Base-by-base conservation (phyloP, 2,329 filamentous ascomycete species). In the Cordyceps militaris region DNA sequence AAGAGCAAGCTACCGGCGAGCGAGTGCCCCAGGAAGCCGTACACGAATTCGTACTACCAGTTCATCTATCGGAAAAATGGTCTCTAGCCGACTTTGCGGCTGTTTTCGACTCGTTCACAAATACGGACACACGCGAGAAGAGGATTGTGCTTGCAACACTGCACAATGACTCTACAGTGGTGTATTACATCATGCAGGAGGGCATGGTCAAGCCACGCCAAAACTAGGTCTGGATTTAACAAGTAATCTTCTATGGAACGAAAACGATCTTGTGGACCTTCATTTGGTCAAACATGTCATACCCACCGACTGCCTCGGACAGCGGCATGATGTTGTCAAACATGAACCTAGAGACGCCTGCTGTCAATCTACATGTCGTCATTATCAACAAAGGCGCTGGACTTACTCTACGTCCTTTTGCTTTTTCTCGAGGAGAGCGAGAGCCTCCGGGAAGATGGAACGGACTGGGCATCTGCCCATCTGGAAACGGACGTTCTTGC, bases 181-280 rank as follows among this genome's bases (percentile, higher is more conserved):
- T 90, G 42, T 94, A 93, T 72, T 94, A 94, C 68, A 80, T 92
- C 61, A 83, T 93, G 69, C 89, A 93, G 66, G 88, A 93, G 70
- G 89, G 89, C n/a, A 84, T 92, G 62, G 88, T 93, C 55, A 94
- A 93, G 75, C 89, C 89, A 24, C 79, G 89, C 58, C 89, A 93
- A 70, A 94, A 94, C 69, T 93, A 74, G 79, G 24, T 23, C 23
- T 28, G 13, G 14, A n/a, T 4, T 10, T 14, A 11, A 32, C 24
- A 30, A 7, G 7, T 21, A 21, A 13, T 3, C 48, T 16, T 24
- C 13, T 63, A 81, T 14, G 75, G 77, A 60, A 78, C 79, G 66
- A 90, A 90, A 16, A 89, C 79, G 14, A 91, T 84, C 74, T 91
- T 90, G 65, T 89, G 86, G 21, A 80, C 86, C 71, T 86, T 82